These are phyloP conservation scores for Pharus latifolius DNA, from an alignment of 176 grass and related monocot species.

Conservation along the genomic window DNA sequence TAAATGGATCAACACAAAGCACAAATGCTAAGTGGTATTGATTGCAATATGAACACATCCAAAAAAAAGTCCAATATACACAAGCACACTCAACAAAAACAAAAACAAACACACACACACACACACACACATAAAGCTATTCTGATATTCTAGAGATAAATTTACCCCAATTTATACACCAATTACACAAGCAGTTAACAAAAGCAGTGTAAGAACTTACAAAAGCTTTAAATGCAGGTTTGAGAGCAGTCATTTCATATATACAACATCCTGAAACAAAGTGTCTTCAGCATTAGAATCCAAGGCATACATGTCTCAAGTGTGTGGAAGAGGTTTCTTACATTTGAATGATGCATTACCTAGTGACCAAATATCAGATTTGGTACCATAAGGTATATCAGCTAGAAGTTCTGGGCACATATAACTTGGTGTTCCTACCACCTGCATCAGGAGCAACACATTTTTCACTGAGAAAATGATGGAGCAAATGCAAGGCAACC, in stretches of 20 bases:
- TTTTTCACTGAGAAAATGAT: not conserved
- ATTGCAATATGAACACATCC: not conserved
- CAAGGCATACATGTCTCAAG: not conserved
- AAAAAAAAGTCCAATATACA: not conserved
- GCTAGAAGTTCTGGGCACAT: conserved; percentile 92
- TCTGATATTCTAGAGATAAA: not conserved
- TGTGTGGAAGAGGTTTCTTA: not conserved
- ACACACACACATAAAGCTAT: not conserved
- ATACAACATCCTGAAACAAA: conserved; percentile 79
- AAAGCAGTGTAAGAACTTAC: conserved; percentile 38
- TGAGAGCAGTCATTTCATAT: conserved; percentile 86
- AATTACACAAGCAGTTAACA: not conserved
- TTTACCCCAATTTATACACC: not conserved
- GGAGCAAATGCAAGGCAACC: not conserved
- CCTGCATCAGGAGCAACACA: conserved; percentile 16
- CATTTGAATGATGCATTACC: conserved; percentile 32
- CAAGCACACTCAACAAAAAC: not conserved
- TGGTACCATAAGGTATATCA: conserved; percentile 92
- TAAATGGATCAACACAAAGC: not conserved
- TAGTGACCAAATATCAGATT: conserved; percentile 90
- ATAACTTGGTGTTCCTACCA: conserved; percentile 88
- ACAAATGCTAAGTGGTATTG: not conserved
- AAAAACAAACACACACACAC: too few species aligned
- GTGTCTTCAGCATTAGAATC: not conserved
- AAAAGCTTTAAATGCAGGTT: conserved; percentile 73